phyloP scores from a whole-genome alignment of 2,329 filamentous ascomycete genomes.

The Fusarium sp. region DNA sequence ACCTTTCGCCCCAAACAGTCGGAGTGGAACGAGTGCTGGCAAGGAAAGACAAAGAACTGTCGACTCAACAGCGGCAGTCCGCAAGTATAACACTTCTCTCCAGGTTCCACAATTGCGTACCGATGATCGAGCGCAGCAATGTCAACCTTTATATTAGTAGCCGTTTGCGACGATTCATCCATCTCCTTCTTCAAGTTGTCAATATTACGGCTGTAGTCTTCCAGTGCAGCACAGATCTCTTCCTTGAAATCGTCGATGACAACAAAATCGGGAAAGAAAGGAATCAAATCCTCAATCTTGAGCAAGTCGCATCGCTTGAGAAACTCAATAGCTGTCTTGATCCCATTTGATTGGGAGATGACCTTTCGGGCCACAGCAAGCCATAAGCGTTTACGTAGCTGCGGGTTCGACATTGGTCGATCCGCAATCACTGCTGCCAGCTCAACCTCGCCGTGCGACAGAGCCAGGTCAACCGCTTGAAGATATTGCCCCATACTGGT shows the following conservation, averaged over 20 bases:
- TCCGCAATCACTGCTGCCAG: conserved; percentile 91
- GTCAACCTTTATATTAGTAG: conserved; percentile 89
- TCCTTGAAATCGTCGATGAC: conserved; percentile 99
- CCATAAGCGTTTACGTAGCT: conserved; percentile 93
- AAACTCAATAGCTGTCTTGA: conserved; percentile 94
- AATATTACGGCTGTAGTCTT: conserved; percentile 93
- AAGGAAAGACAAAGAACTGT: conserved; percentile 98
- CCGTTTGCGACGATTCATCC: conserved; percentile 92
- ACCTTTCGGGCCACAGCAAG: conserved; percentile 94
- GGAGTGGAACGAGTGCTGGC: conserved; percentile 96
- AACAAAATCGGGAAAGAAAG: conserved; percentile 98
- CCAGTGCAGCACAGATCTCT: conserved; percentile 92
- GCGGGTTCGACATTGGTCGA: conserved; percentile 79
- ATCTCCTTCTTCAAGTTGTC: conserved; percentile 91
- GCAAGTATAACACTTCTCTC: conserved; percentile 93
- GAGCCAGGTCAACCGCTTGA: conserved; percentile 90
- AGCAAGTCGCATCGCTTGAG: conserved; percentile 90
- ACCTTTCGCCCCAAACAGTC: conserved; percentile 92
- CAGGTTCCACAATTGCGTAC: conserved; percentile 96
- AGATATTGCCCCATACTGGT: conserved; percentile 95
- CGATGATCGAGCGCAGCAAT: conserved; percentile 86
- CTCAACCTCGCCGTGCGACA: conserved; percentile 90
- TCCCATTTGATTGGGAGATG: conserved; percentile 85
- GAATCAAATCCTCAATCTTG: conserved; percentile 95
- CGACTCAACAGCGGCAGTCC: conserved; percentile 85